Percentiles rank a stretch among this genome's conserved stretches.
Conservation (phyloP, 805 yeast genomes). For the Candida montana region DNA sequence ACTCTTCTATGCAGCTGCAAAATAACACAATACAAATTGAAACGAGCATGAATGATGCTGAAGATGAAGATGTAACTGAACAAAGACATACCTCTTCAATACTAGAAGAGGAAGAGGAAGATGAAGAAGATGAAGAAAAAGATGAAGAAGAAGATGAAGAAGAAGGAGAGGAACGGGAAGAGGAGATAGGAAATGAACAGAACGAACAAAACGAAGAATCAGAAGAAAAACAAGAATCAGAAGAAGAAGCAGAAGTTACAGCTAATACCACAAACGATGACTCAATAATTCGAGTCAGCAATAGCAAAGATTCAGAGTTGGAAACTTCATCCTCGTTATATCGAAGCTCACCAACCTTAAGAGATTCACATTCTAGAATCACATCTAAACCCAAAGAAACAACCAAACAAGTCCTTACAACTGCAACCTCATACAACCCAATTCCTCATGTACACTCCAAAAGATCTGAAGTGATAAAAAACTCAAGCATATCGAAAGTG, state of each 20-base stretch:
- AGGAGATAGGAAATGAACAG: too few species aligned
- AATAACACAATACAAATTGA: background rate
- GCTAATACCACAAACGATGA: constrained; percentile 7
- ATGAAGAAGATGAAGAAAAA: constrained; percentile 1
- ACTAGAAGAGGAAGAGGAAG: background rate
- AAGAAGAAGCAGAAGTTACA: too few species aligned
- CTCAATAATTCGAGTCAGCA: constrained; percentile 20
- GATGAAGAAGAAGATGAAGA: too few species aligned
- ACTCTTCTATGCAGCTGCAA: background rate
- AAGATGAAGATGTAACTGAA: too few species aligned
- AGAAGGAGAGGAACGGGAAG: too few species aligned
- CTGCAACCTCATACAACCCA: background rate
- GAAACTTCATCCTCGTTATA: background rate
- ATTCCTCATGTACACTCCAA: background rate
- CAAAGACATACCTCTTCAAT: too few species aligned
- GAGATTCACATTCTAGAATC: background rate
- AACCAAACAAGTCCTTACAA: background rate
- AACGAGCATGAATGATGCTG: background rate
- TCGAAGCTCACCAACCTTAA: background rate
- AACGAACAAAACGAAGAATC: too few species aligned
- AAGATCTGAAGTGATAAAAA: background rate
- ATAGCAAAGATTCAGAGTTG: constrained; percentile 14
- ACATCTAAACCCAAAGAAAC: background rate
- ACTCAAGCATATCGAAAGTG: constrained; percentile 3
- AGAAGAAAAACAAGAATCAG: too few species aligned